These are phyloP conservation scores for Cucumis sativus DNA, from an alignment of 306 rosid species.

Conservation along the genomic window DNA sequence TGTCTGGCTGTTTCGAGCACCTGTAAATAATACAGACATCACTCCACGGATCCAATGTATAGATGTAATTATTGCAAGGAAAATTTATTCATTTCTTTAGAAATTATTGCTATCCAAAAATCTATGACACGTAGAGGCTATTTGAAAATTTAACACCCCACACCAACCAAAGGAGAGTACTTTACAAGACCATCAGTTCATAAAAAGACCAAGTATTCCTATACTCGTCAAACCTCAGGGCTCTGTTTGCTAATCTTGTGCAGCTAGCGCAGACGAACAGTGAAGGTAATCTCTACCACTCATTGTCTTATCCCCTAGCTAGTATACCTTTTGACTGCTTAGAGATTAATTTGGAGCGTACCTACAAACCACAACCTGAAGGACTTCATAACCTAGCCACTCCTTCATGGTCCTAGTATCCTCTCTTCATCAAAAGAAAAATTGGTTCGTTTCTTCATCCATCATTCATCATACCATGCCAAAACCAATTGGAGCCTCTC, in stretches of 20 bases:
- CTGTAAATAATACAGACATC: slow-evolving; percentile 23
- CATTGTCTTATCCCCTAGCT: not conserved
- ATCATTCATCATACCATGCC: not conserved
- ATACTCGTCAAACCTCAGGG: not conserved
- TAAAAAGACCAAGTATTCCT: not conserved
- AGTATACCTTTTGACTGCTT: not conserved
- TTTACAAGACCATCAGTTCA: not conserved
- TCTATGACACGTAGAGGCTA: not conserved
- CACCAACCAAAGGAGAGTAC: not conserved
- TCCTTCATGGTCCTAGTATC: not conserved
- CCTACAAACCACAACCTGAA: not conserved
- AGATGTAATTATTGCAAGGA: not conserved
- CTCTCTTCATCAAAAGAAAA: not conserved
- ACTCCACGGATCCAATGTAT: not conserved
- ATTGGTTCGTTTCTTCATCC: not conserved
- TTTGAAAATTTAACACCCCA: not conserved
- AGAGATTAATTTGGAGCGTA: not conserved
- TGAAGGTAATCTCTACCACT: not conserved
- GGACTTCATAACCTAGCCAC: not conserved
- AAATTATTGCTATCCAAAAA: not conserved
- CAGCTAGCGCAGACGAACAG: too few species aligned
- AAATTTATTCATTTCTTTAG: not conserved
- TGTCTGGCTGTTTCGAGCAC: slow-evolving; percentile 85
- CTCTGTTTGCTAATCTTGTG: not conserved
- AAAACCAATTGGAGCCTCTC: not conserved